A percentile compares a stretch with the other conserved stretches of the same genome.
These are phyloP conservation scores for Cyberlindnera mycetangii DNA, from an alignment of 805 yeast species.

Conservation along the genomic window DNA sequence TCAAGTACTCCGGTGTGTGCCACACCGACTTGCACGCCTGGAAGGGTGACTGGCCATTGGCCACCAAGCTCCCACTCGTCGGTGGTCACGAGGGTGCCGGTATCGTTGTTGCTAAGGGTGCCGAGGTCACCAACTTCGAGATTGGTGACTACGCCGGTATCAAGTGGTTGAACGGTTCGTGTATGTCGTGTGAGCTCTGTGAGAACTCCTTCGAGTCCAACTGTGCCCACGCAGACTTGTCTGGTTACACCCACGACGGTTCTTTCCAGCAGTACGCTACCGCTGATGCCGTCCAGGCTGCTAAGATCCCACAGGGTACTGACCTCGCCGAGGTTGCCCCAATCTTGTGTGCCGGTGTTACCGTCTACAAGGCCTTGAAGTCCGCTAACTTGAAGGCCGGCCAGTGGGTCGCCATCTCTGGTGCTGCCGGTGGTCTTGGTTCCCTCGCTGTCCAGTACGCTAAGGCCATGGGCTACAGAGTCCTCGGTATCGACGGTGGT, in stretches of 20 bases:
- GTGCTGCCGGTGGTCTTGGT: slow-evolving; percentile 85
- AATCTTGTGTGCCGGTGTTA: slow-evolving; percentile 40
- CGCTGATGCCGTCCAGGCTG: slow-evolving; percentile 65
- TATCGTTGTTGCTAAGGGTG: slow-evolving; percentile 63
- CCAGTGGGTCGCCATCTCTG: slow-evolving; percentile 73
- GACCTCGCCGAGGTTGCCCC: slow-evolving; percentile 61
- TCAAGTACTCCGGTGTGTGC: slow-evolving; percentile 72
- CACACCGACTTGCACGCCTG: slow-evolving; percentile 73
- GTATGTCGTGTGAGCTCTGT: slow-evolving; percentile 65
- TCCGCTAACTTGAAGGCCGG: slow-evolving; percentile 59
- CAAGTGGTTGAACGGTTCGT: slow-evolving; percentile 70
- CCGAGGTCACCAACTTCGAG: slow-evolving; percentile 56
- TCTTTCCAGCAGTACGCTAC: slow-evolving; percentile 68
- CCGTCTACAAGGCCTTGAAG: slow-evolving; percentile 68
- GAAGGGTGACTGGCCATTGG: slow-evolving; percentile 42
- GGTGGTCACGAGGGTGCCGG: slow-evolving; percentile 81
- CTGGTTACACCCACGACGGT: slow-evolving; percentile 45
- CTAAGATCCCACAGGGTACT: slow-evolving; percentile 56
- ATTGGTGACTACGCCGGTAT: slow-evolving; percentile 68
- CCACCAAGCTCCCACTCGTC: slow-evolving; percentile 56
- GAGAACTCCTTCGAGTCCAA: slow-evolving; percentile 57
- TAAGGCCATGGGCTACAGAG: slow-evolving; percentile 72
- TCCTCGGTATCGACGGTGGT: slow-evolving; percentile 75
- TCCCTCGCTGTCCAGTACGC: slow-evolving; percentile 77
- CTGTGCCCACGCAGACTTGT: slow-evolving; percentile 67